Evolutionary conservation across 2,329 filamentous ascomycete species (phyloP).

Genomic region (Botrytis paeoniae): DNA sequence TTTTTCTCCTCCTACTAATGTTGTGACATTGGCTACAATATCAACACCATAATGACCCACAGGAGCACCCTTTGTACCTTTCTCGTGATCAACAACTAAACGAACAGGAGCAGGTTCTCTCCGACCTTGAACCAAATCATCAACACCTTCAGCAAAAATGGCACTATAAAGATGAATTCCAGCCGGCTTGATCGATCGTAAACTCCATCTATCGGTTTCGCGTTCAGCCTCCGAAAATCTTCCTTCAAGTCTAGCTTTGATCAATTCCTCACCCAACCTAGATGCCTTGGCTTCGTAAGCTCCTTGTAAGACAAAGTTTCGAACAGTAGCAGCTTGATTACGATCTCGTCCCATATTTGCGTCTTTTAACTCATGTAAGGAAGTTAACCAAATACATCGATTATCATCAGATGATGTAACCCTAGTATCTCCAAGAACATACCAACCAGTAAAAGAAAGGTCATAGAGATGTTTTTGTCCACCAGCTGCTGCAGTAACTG

Average conservation of each 20-base stretch:
- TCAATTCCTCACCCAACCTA: constrained; percentile 79
- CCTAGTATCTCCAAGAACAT: constrained; percentile 65
- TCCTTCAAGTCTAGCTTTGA: constrained; percentile 81
- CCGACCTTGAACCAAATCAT: constrained; percentile 60
- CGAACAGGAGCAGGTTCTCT: constrained; percentile 67
- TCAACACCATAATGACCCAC: constrained; percentile 69
- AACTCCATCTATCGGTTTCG: constrained; percentile 76
- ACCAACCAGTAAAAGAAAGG: constrained; percentile 71
- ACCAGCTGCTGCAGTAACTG: constrained; percentile 61
- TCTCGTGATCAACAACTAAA: constrained; percentile 69
- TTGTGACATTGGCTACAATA: constrained; percentile 62
- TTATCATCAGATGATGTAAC: constrained; percentile 70
- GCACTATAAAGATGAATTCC: constrained; percentile 61
- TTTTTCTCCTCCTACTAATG: constrained; percentile 48
- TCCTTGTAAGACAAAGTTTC: constrained; percentile 70
- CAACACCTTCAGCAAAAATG: constrained; percentile 67
- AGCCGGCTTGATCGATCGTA: constrained; percentile 65
- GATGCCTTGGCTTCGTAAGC: constrained; percentile 73
- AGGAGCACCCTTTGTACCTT: constrained; percentile 62
- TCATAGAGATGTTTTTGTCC: constrained; percentile 61
- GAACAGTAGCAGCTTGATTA: constrained; percentile 53
- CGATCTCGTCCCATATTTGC: constrained; percentile 49
- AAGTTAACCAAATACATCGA: constrained; percentile 65
- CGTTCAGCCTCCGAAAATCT: constrained; percentile 81
- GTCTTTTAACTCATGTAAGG: constrained; percentile 58